Evolutionary conservation across 1,139 yeast genomes (phyloP).

Genomic region (Candida smagusa): DNA sequence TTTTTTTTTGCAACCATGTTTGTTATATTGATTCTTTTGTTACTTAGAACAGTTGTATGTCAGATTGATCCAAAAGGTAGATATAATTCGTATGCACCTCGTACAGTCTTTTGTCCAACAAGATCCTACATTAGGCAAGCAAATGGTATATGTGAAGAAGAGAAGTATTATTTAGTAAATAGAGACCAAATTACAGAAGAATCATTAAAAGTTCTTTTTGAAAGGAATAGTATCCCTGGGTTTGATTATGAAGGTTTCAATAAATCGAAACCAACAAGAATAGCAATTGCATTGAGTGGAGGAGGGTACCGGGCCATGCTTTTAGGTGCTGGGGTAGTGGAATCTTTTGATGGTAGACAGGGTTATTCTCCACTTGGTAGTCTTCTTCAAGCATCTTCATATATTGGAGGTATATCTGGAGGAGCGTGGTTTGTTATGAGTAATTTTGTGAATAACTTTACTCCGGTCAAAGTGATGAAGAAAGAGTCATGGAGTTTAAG

Average conservation of each 20-base stretch:
- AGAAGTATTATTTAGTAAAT: slow-evolving; percentile 31
- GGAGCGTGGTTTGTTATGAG: slow-evolving; percentile 65
- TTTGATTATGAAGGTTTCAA: slow-evolving; percentile 26
- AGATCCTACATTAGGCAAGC: slow-evolving; percentile 35
- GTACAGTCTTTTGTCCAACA: slow-evolving; percentile 39
- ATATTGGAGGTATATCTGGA: slow-evolving; percentile 67
- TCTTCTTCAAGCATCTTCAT: slow-evolving; percentile 49
- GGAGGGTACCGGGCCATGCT: slow-evolving; percentile 74
- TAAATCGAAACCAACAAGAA: slow-evolving; percentile 27
- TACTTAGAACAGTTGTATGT: no score
- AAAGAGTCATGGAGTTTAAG: slow-evolving; percentile 39
- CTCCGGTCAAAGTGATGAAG: slow-evolving; percentile 34
- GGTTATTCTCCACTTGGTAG: slow-evolving; percentile 44
- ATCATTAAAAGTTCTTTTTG: slow-evolving; percentile 32
- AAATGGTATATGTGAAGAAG: slow-evolving; percentile 25
- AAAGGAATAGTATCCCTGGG: slow-evolving; percentile 33
- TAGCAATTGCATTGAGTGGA: slow-evolving; percentile 65
- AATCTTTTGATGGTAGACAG: slow-evolving; percentile 50
- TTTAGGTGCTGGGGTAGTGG: slow-evolving; percentile 59
- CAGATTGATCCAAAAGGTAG: neutral
- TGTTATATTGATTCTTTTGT: no score
- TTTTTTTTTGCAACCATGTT: neutral
- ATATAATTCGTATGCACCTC: slow-evolving; percentile 36
- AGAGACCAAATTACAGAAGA: slow-evolving; percentile 30
- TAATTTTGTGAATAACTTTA: slow-evolving; percentile 45